Evolutionary conservation across 495 filamentous ascomycete species (phyloP).

Genomic region (Podospora tetraspora): DNA sequence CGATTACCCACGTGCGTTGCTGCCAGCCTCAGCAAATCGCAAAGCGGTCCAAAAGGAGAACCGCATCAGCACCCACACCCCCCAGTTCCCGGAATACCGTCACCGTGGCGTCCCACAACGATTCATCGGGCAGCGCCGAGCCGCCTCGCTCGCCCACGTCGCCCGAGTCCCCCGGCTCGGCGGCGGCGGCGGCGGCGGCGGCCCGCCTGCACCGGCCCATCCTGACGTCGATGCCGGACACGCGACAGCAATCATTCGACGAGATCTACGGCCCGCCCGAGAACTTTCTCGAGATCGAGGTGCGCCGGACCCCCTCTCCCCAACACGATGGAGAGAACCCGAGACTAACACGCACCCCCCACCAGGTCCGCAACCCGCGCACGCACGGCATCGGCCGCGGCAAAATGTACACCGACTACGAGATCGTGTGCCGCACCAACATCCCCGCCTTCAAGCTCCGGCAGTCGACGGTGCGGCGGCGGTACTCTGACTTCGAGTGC

Average conservation of each 20-base stretch:
- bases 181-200: constrained; percentile 32
- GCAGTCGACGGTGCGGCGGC: constrained; percentile 76
- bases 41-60: background rate
- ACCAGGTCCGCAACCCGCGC: constrained; percentile 85
- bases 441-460: constrained; percentile 95
- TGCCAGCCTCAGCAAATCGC: background rate
- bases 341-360: background rate
- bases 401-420: constrained; percentile 95
- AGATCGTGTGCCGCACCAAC: constrained; percentile 94
- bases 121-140: constrained; percentile 20
- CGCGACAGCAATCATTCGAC: constrained; percentile 89
- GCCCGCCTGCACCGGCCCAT: constrained; percentile 48
- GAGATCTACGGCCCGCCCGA: constrained; percentile 98
- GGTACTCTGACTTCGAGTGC: constrained; percentile 97
- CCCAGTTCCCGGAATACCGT: constrained; percentile 26
- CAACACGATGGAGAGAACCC: background rate
- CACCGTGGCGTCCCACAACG: constrained; percentile 33
- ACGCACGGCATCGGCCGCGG: constrained; percentile 89
- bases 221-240: constrained; percentile 78
- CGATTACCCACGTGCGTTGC: background rate
- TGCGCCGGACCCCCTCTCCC: constrained; percentile 34
- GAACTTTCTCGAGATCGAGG: constrained; percentile 98
- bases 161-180: constrained; percentile 31
- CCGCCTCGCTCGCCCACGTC: constrained; percentile 23
- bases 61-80: constrained; percentile 4